phyloP scores from a whole-genome alignment of 2,329 filamentous ascomycete genomes.

The Paracoccidioides lutzii region DNA sequence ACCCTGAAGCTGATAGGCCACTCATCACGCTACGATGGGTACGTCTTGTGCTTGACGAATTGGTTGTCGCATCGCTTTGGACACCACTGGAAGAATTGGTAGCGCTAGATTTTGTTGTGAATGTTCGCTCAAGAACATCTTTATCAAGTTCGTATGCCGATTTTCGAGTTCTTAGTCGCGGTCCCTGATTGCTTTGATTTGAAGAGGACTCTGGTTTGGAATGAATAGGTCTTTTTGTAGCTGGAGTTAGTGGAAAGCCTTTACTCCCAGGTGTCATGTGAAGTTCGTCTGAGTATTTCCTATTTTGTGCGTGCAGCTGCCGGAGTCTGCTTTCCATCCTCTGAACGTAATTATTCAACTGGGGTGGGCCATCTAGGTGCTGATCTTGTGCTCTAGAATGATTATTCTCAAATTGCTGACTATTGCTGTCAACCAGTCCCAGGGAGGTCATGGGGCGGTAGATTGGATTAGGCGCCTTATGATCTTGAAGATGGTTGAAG shows the following conservation, averaged over 20 bases:
- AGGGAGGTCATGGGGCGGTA: constrained; percentile 59
- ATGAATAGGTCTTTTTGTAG: constrained; percentile 38
- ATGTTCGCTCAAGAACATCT: constrained; percentile 59
- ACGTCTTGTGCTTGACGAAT: constrained; percentile 57
- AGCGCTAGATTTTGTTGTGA: constrained; percentile 75
- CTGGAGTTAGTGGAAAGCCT: constrained; percentile 49
- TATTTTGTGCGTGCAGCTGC: constrained; percentile 46
- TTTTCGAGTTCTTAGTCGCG: constrained; percentile 28
- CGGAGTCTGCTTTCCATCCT: constrained; percentile 78
- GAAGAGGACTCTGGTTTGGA: constrained; percentile 32
- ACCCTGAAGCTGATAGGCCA: constrained; percentile 73
- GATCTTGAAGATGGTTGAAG: constrained; percentile 46
- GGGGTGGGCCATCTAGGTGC: constrained; percentile 48
- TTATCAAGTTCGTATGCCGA: constrained; percentile 62
- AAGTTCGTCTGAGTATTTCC: constrained; percentile 36
- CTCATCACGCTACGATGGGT: constrained; percentile 88
- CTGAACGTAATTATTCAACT: constrained; percentile 75
- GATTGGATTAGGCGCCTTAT: constrained; percentile 22
- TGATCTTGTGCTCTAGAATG: constrained; percentile 38
- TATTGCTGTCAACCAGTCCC: constrained; percentile 45
- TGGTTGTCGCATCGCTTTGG: constrained; percentile 52
- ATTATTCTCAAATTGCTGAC: constrained; percentile 30
- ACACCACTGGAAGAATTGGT: constrained; percentile 65
- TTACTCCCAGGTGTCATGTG: constrained; percentile 38
- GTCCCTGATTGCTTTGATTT: constrained; percentile 21